Evolutionary conservation across 2,329 filamentous ascomycete species (phyloP).

Genomic region (Monilinia polystroma): DNA sequence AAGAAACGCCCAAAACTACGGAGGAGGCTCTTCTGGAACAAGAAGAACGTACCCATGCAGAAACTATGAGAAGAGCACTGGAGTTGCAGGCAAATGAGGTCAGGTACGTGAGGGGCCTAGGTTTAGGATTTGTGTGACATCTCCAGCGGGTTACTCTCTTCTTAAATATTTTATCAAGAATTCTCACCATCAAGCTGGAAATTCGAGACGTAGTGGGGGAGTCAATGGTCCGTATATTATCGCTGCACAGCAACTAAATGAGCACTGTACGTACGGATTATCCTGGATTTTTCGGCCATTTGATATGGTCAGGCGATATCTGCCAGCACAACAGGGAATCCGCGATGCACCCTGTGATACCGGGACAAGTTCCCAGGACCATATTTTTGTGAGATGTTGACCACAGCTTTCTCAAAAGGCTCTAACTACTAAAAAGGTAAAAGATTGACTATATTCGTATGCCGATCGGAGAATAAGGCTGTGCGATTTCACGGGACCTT

Average conservation of each 20-base stretch:
- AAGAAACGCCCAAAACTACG: conserved; percentile 43
- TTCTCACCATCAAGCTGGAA: conserved; percentile 10
- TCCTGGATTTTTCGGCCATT: conserved; percentile 21
- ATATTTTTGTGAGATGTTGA: conserved; percentile 20
- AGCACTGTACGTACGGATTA: conserved; percentile 21
- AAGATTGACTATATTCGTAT: conserved; percentile 19
- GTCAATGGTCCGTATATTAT: conserved; percentile 16
- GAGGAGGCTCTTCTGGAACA: conserved; percentile 52
- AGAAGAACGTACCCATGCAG: conserved; percentile 61
- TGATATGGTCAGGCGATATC: conserved; percentile 25
- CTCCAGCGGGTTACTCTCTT: conserved; percentile 9
- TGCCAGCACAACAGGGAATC: conserved; percentile 20
- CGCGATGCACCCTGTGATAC: conserved; percentile 19
- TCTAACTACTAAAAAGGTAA: conserved; percentile 18
- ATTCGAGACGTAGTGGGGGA: conserved; percentile 9
- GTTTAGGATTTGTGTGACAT: conserved; percentile 44
- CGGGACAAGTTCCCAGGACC: conserved; percentile 12
- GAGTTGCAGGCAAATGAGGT: conserved; percentile 68
- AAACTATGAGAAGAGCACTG: conserved; percentile 71
- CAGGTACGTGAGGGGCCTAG: conserved; percentile 68
- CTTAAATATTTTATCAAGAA: conserved; percentile 1
- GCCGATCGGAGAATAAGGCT: conserved; percentile 25
- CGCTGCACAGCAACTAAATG: conserved; percentile 19
- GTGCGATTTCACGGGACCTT: conserved; percentile 20
- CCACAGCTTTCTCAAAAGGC: conserved; percentile 18